Base-by-base conservation (phyloP, 352 stramenopile genomes). In the Achlya hypogyna region DNA sequence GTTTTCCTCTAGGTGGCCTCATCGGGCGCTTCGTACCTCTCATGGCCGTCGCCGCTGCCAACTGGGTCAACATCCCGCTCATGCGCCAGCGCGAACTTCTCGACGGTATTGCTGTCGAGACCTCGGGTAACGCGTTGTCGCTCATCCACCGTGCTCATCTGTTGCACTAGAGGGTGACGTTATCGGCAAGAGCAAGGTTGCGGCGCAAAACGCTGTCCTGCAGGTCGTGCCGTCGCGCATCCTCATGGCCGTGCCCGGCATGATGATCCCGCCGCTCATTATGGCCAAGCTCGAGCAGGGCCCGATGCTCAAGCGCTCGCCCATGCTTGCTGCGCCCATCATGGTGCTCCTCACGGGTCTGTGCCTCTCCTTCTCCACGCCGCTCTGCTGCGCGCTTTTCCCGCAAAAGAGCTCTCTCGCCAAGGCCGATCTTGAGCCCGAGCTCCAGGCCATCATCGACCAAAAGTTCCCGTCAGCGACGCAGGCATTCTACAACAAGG, bases 51-150 rank as follows among this genome's bases (percentile, higher is more conserved):
- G 87, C 89, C 2, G 82, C 81, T 23, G 89, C 89, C 31, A 93
- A 93, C 71, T 93, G 84, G 67, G 85, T 91, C 76, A 97, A 97
- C 75, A 92, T 96, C 69, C 81, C 87, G 34, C 70, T 96, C 18
- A 97, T 96, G 87, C 81, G 89, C 52, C 86, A 95, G 69, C 85
- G 87, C 64, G 88, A 97, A 68, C 75, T 95, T 51, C 73, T 90
- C 23, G 72, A 85, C 18, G 87, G 87, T 53, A 93, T 96, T 60
- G 77, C 86, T 47, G 82, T 96, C 16, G 79, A 88, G 69, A 90
- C 83, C 1, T 71, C 69, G 18, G 60, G 60, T 67, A n/a, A n/a
- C n/a, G 49, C 47, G 28, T 43, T 45, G n/a, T 31, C 12, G 8
- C 31, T 3, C 49, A 9, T 56, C 12, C 25, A 3, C 16, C 25